Evolutionary conservation across 495 filamentous ascomycete species (phyloP).

Genomic region (Xylaria intraflava): DNA sequence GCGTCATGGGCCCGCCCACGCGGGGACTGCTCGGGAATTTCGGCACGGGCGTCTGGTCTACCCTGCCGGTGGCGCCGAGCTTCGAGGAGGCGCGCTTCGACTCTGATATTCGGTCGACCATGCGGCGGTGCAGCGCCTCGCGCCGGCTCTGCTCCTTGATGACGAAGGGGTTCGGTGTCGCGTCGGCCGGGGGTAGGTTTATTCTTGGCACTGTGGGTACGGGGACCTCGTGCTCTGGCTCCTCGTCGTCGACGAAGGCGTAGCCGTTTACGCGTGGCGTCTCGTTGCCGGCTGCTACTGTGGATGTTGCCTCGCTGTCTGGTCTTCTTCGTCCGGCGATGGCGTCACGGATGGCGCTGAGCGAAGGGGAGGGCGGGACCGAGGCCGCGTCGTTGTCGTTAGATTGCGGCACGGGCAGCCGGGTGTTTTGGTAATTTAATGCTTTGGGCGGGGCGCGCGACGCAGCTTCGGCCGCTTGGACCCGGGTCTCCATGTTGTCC

Average conservation of each 20-base stretch:
- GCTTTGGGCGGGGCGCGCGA: conserved; percentile 69
- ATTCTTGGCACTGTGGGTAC: conserved; percentile 27
- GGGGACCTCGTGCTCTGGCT: conserved; percentile 33
- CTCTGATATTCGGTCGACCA: conserved; percentile 81
- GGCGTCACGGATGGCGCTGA: conserved; percentile 80
- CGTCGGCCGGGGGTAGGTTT: conserved; percentile 53
- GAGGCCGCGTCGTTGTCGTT: conserved; percentile 16
- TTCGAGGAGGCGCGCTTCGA: conserved; percentile 53
- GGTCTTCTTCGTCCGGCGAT: conserved; percentile 66
- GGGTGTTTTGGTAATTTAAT: conserved; percentile 80
- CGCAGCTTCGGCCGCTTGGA: conserved; percentile 59
- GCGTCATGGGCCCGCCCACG: conserved; percentile 55
- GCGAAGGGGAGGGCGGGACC: conserved; percentile 66
- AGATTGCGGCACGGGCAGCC: conserved; percentile 47
- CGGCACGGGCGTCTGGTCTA: conserved; percentile 56
- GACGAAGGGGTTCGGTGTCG: conserved; percentile 73
- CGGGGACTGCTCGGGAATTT: conserved; percentile 71
- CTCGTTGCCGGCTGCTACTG: conserved; percentile 44
- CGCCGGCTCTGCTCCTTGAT: conserved; percentile 68
- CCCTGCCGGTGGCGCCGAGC: conserved; percentile 47
- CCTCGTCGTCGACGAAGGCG: conserved; percentile 84
- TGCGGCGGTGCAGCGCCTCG: conserved; percentile 78
- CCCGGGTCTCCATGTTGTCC: conserved; percentile 56
- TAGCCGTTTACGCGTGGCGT: conserved; percentile 91
- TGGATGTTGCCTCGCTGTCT: conserved; percentile 59